Evolutionary conservation across 2,329 filamentous ascomycete genomes (phyloP).

Genomic region (Aspergillus ochraceus): DNA sequence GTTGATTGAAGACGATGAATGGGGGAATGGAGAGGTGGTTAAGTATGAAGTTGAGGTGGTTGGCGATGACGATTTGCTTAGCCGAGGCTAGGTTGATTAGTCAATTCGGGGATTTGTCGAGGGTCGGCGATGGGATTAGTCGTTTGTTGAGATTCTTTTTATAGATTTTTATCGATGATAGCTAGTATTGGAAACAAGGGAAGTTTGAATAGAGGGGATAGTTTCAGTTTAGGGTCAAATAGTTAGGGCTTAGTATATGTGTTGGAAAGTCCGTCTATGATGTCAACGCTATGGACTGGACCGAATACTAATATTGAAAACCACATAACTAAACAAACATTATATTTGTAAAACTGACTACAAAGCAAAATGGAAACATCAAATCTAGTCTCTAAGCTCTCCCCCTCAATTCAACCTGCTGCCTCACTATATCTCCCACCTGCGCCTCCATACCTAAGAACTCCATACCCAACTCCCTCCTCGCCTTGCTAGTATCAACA

Average conservation of each 20-base stretch:
- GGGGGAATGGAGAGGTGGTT: background rate
- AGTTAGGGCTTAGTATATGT: too few relatives aligned
- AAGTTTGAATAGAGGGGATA: too few relatives aligned
- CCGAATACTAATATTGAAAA: too few relatives aligned
- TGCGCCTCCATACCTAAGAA: constrained; percentile 12
- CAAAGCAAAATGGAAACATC: background rate
- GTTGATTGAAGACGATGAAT: background rate
- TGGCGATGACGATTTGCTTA: background rate
- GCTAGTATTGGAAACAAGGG: background rate
- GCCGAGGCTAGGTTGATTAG: background rate
- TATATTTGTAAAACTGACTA: background rate
- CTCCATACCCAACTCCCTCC: constrained; percentile 13
- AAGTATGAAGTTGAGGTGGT: background rate
- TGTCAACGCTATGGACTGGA: too few relatives aligned
- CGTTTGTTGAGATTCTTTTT: background rate
- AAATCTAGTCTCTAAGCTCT: background rate
- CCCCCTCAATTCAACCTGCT: constrained; percentile 15
- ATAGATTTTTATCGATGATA: background rate
- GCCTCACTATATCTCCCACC: constrained; percentile 15
- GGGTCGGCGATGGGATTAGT: background rate
- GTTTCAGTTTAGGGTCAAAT: too few relatives aligned
- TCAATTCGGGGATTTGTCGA: background rate
- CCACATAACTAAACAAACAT: background rate
- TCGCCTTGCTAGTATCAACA: constrained; percentile 8
- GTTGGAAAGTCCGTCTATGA: too few relatives aligned